Conservation (phyloP, 805 yeast species). For the Huiozyma sinensis region DNA sequence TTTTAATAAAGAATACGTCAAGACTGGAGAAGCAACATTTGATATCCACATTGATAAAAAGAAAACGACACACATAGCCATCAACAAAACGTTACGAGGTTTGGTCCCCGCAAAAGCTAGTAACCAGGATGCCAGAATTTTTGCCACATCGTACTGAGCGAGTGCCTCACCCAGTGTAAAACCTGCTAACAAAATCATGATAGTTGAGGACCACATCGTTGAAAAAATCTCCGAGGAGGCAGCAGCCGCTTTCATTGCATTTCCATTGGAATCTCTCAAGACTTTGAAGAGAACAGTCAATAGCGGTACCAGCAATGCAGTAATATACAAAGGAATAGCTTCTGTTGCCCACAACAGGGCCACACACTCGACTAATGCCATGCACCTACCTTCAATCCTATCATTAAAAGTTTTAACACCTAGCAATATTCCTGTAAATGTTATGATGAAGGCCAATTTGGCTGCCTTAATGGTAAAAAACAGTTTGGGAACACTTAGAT, state of each 20-base stretch:
- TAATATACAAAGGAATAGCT: conserved; percentile 85
- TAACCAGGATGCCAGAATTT: conserved; percentile 75
- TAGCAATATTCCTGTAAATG: conserved; percentile 43
- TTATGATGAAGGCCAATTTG: conserved; percentile 38
- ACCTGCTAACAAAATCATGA: conserved; percentile 82
- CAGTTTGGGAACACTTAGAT: conserved; percentile 36
- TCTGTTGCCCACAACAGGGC: conserved; percentile 92
- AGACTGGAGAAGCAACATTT: conserved; percentile 92
- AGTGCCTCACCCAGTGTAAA: conserved; percentile 89
- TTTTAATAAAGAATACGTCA: conserved; percentile 77
- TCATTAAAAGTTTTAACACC: conserved; percentile 55
- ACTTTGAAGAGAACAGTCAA: conserved; percentile 63
- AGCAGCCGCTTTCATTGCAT: conserved; percentile 50
- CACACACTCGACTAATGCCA: conserved; percentile 52
- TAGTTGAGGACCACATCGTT: conserved; percentile 91
- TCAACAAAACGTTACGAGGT: conserved; percentile 64
- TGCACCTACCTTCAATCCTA: conserved; percentile 48
- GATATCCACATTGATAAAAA: conserved; percentile 91
- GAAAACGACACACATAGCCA: conserved; percentile 77
- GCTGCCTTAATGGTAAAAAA: conserved; percentile 38
- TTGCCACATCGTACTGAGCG: conserved; percentile 82
- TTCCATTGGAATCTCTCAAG: conserved; percentile 40
- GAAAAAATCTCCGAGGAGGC: conserved; percentile 62
- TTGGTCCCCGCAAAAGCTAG: conserved; percentile 71
- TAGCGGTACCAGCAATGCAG: conserved; percentile 75